A percentile compares a stretch with the other conserved stretches of the same genome.
Conservation (phyloP, 108 stramenopile species). For the Cyclotella choctawhatcheeana region DNA sequence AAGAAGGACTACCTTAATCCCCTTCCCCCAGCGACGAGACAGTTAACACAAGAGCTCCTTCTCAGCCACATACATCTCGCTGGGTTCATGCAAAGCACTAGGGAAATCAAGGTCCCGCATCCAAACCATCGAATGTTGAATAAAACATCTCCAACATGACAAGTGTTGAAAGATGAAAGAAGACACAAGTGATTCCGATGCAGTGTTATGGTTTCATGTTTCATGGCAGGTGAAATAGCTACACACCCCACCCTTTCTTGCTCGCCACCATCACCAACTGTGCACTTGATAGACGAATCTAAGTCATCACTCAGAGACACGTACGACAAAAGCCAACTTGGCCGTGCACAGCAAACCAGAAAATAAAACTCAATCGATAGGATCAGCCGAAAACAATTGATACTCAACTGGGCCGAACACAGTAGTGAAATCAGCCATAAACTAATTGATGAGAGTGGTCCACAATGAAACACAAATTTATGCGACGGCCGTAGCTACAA, state of each 20-base stretch:
- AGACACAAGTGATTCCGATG: too few relatives aligned
- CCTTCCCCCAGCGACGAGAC: neutral
- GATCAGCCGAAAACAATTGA: neutral
- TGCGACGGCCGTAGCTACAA: neutral
- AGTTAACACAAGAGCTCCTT: neutral
- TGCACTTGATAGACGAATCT: neutral
- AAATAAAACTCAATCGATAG: neutral
- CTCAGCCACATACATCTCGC: neutral
- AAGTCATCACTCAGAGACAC: neutral
- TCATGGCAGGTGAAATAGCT: neutral
- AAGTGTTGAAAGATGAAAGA: too few relatives aligned
- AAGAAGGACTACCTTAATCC: neutral
- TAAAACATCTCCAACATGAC: too few relatives aligned
- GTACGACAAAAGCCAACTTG: too few relatives aligned
- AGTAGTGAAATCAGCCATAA: neutral
- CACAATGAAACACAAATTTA: neutral
- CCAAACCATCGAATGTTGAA: too few relatives aligned
- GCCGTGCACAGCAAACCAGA: neutral
- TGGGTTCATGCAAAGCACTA: neutral
- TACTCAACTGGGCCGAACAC: too few relatives aligned
- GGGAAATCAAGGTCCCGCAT: neutral
- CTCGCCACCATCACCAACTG: neutral
- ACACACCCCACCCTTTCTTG: neutral
- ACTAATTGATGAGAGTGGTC: neutral
- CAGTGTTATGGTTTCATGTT: neutral